Percentiles rank a stretch among this genome's conserved stretches.
Evolutionary conservation across 2,329 filamentous ascomycete species (phyloP).

Genomic region (Lithohypha guttulata): DNA sequence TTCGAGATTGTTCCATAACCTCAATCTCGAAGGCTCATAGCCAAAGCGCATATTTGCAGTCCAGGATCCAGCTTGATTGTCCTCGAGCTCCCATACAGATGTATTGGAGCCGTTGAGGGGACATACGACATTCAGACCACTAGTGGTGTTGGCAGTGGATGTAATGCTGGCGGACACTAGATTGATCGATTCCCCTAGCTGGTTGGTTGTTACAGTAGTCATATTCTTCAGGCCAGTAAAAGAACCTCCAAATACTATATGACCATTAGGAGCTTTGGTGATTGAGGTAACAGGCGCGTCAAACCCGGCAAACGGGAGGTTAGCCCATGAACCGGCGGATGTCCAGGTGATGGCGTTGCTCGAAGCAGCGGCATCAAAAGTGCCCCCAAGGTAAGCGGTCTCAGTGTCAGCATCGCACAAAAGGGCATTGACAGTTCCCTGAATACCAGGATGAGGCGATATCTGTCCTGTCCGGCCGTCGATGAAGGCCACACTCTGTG

Average conservation of each 20-base stretch:
- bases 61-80: slow-evolving; percentile 70
- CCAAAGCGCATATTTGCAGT: slow-evolving; percentile 70
- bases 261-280: slow-evolving; percentile 63
- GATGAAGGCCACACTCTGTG: slow-evolving; percentile 70
- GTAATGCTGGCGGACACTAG: slow-evolving; percentile 67
- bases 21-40: slow-evolving; percentile 76
- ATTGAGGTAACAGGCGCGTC: slow-evolving; percentile 88
- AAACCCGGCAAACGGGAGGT: slow-evolving; percentile 84
- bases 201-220: slow-evolving; percentile 41
- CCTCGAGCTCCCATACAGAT: slow-evolving; percentile 72
- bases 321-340: slow-evolving; percentile 54
- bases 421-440: slow-evolving; percentile 70
- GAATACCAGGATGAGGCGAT: slow-evolving; percentile 66
- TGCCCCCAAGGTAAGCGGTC: slow-evolving; percentile 84
- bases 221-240: slow-evolving; percentile 79
- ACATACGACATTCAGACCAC: slow-evolving; percentile 68
- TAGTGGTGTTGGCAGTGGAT: slow-evolving; percentile 43
- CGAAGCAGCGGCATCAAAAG: slow-evolving; percentile 68
- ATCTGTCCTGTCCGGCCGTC: slow-evolving; percentile 61
- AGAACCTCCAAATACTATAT: slow-evolving; percentile 82
- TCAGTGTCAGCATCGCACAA: slow-evolving; percentile 67
- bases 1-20: slow-evolving; percentile 73
- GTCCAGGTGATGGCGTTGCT: slow-evolving; percentile 84
- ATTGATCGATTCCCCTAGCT: slow-evolving; percentile 68
- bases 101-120: slow-evolving; percentile 57